phyloP scores from a whole-genome alignment of 176 grass and related monocot species.

The Lolium perenne region DNA sequence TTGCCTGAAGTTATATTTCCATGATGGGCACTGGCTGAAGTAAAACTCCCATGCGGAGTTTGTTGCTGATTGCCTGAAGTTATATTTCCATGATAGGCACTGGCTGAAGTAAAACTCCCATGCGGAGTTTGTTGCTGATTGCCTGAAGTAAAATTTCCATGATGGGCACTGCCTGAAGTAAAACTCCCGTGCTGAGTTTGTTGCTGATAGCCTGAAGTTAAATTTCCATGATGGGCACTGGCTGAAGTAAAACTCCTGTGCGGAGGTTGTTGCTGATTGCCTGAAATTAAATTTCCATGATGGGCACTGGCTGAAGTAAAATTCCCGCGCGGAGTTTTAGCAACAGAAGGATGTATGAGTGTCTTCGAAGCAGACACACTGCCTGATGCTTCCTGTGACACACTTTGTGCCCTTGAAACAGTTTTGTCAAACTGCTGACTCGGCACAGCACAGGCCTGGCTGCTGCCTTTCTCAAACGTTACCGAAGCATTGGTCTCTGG shows the following conservation, averaged over 20 bases:
- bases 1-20: constrained; percentile 37
- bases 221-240: too few species aligned
- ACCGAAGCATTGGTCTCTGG: constrained; percentile 50
- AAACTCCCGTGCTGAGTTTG: constrained; percentile 4
- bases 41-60: constrained; percentile 22
- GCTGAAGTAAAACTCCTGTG: too few species aligned
- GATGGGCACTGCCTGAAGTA: constrained; percentile 34
- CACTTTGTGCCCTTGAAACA: constrained; percentile 41
- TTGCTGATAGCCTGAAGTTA: too few species aligned
- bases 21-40: constrained; percentile 33
- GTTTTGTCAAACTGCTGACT: constrained; percentile 50
- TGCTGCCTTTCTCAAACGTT: constrained; percentile 51
- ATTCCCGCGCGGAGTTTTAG: not conserved
- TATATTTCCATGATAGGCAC: constrained; percentile 37
- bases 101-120: constrained; percentile 33
- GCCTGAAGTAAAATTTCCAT: constrained; percentile 32
- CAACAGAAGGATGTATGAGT: constrained; percentile 28
- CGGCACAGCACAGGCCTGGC: constrained; percentile 13
- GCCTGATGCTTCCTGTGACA: constrained; percentile 46
- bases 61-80: constrained; percentile 37
- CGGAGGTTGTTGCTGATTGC: too few species aligned
- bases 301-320: too few species aligned
- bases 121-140: constrained; percentile 35
- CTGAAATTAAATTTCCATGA: too few species aligned
- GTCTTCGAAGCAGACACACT: constrained; percentile 40